These are phyloP conservation scores for Pneumocystis wakefieldiae DNA, from an alignment of 1,139 yeast genomes.

Conservation along the genomic window DNA sequence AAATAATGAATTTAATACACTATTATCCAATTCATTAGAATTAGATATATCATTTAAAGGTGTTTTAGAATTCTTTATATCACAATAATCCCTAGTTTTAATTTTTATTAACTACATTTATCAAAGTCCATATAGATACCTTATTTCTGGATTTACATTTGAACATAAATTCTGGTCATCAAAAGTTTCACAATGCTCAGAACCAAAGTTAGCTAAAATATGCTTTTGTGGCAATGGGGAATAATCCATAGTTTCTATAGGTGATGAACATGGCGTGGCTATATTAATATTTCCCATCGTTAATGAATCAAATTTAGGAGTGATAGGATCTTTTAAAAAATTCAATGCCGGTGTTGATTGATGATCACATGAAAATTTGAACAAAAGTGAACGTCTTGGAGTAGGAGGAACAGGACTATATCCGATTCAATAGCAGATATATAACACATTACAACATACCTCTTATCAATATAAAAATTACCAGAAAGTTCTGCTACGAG, in stretches of 20 bases:
- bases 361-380: constrained; percentile 16
- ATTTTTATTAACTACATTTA: constrained; percentile 7
- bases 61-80: constrained; percentile 2
- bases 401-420: constrained; percentile 22
- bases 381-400: constrained; percentile 24
- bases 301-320: constrained; percentile 11
- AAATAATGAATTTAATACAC: background rate
- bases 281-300: background rate
- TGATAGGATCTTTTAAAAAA: constrained; percentile 5
- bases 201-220: background rate
- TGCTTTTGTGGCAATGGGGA: constrained; percentile 15
- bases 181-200: constrained; percentile 3
- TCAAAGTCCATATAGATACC: background rate
- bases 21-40: background rate
- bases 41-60: background rate
- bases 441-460: background rate
- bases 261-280: constrained; percentile 8
- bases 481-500: constrained; percentile 7
- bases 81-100: constrained; percentile 3
- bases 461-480: constrained; percentile 5
- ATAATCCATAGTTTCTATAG: constrained; percentile 13
- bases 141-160: constrained; percentile 2
- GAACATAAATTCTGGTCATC: constrained; percentile 6
- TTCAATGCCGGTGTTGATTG: constrained; percentile 5
- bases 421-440: background rate